Evolutionary conservation across 176 grass and related monocot genomes (phyloP).

Genomic region (Triticum dicoccoides): DNA sequence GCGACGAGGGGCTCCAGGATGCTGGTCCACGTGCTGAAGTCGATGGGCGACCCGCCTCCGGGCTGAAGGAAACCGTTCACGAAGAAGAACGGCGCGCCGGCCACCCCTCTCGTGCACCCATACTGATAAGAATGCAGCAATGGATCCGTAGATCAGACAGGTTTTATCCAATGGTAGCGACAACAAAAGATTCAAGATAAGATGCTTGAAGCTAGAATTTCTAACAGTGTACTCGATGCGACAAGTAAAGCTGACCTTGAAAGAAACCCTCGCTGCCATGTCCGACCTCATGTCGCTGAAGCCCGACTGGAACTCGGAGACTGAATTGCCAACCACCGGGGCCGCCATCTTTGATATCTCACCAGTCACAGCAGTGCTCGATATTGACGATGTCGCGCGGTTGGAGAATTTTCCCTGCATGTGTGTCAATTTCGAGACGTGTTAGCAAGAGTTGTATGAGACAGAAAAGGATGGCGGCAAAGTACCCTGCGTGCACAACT

Average conservation of each 20-base stretch:
- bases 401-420: conserved; percentile 80
- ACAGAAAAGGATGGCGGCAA: neutral
- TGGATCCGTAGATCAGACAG: neutral
- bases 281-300: conserved; percentile 63
- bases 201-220: neutral
- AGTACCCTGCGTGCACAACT: neutral
- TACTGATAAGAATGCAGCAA: conserved; percentile 48
- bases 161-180: neutral
- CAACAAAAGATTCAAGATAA: neutral
- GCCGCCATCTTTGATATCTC: conserved; percentile 59
- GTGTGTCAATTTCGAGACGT: neutral
- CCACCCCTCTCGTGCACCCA: conserved; percentile 79
- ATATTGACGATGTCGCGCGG: conserved; percentile 40
- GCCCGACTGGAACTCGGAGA: conserved; percentile 59
- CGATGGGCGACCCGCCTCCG: conserved; percentile 64
- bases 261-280: conserved; percentile 75
- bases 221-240: neutral
- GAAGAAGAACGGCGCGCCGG: conserved; percentile 79
- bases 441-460: neutral
- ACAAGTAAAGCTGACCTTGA: conserved; percentile 43
- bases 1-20: conserved; percentile 59
- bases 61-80: conserved; percentile 88
- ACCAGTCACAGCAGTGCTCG: conserved; percentile 39
- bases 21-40: conserved; percentile 56
- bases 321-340: conserved; percentile 51